Conservation (phyloP, 1,284 basidiomycete species). For the Lentinus polychrous region DNA sequence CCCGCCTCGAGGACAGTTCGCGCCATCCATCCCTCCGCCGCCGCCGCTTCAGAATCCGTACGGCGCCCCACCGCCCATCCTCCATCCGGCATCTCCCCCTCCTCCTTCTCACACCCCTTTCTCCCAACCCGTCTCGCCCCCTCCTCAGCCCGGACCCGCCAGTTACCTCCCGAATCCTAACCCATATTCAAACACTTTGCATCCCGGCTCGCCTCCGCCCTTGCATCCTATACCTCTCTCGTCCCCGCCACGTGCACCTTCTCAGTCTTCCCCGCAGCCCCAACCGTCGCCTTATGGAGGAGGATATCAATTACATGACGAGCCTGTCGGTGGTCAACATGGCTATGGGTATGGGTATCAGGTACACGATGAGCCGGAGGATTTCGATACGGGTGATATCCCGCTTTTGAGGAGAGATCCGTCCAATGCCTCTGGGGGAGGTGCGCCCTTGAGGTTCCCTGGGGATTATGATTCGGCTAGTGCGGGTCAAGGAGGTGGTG, state of each 20-base stretch:
- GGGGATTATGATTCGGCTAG: constrained; percentile 38
- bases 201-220: constrained; percentile 8
- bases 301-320: constrained; percentile 31
- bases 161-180: constrained; percentile 5
- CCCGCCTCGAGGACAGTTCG: constrained; percentile 7
- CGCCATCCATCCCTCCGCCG: not conserved
- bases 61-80: constrained; percentile 7
- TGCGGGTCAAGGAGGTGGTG: not conserved
- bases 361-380: constrained; percentile 35
- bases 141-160: not conserved
- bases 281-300: not conserved
- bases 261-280: constrained; percentile 17
- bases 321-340: constrained; percentile 29
- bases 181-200: constrained; percentile 11
- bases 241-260: constrained; percentile 17
- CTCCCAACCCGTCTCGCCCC: constrained; percentile 13
- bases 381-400: constrained; percentile 52
- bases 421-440: constrained; percentile 9
- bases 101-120: constrained; percentile 13
- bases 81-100: constrained; percentile 3
- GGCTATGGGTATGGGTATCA: constrained; percentile 14
- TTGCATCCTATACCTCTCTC: constrained; percentile 13
- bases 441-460: constrained; percentile 28
- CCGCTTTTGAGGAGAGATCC: constrained; percentile 49
- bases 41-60: constrained; percentile 9